phyloP scores from a whole-genome alignment of 2,329 filamentous ascomycete genomes.

The Salinomyces thailandicus region DNA sequence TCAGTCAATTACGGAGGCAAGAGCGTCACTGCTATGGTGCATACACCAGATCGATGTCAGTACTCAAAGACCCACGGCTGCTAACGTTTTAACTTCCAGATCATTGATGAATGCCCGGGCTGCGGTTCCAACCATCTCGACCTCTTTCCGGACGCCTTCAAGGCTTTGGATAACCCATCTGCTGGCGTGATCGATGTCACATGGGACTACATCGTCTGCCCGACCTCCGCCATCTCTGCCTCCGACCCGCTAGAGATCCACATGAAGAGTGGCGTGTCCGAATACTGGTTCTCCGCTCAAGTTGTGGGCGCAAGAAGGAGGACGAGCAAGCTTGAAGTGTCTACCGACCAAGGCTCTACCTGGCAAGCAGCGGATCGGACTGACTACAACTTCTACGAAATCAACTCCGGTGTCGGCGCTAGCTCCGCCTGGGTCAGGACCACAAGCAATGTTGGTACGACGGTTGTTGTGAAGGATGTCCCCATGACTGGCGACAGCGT shows the following conservation, averaged over 20 bases:
- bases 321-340: constrained; percentile 49
- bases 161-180: constrained; percentile 34
- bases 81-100: constrained; percentile 24
- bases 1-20: constrained; percentile 45
- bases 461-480: constrained; percentile 15
- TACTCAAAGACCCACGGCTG: neutral
- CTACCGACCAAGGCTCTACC: constrained; percentile 47
- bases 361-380: constrained; percentile 48
- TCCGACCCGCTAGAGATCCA: constrained; percentile 39
- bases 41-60: constrained; percentile 7
- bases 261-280: constrained; percentile 44
- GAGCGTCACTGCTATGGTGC: constrained; percentile 53
- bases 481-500: constrained; percentile 9
- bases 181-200: constrained; percentile 40
- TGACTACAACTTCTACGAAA: constrained; percentile 28
- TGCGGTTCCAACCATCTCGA: constrained; percentile 46
- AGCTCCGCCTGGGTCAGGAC: constrained; percentile 11
- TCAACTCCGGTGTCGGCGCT: constrained; percentile 8
- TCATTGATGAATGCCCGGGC: constrained; percentile 48
- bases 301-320: constrained; percentile 48
- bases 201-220: constrained; percentile 43
- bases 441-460: constrained; percentile 9
- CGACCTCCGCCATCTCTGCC: constrained; percentile 26
- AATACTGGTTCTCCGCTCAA: constrained; percentile 52
- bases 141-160: constrained; percentile 44